These are phyloP conservation scores for Oehlia diaphana DNA, from an alignment of 192 early-diverging fungal genomes.

Conservation along the genomic window DNA sequence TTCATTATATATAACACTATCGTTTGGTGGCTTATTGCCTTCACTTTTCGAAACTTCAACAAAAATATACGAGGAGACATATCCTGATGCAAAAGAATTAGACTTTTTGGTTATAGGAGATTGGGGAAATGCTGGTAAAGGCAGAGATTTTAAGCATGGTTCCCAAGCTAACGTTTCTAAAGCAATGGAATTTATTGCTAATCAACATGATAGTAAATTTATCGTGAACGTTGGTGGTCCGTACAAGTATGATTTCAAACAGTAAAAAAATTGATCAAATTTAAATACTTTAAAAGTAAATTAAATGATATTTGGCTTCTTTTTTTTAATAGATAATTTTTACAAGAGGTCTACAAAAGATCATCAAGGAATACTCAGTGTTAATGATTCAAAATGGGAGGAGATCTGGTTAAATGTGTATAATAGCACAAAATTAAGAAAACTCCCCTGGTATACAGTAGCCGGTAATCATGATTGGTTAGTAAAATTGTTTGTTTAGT, in stretches of 20 bases:
- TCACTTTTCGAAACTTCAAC: not conserved
- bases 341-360: slow-evolving; percentile 5
- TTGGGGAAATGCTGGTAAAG: slow-evolving; percentile 17
- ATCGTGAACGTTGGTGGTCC: slow-evolving; percentile 21
- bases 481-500: not conserved
- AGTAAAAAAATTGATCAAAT: not conserved
- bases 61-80: not conserved
- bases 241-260: slow-evolving; percentile 1
- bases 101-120: slow-evolving; percentile 22
- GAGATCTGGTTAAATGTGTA: slow-evolving; percentile 21
- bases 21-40: not conserved
- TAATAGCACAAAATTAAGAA: slow-evolving; percentile 11
- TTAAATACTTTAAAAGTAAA: not conserved
- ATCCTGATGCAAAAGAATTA: not conserved
- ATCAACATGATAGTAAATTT: slow-evolving; percentile 20
- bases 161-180: not conserved
- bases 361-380: slow-evolving; percentile 7
- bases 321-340: slow-evolving; percentile 21
- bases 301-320: not conserved
- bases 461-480: slow-evolving; percentile 32
- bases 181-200: slow-evolving; percentile 12
- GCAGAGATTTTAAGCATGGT: not conserved
- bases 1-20: not conserved
- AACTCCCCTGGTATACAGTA: slow-evolving; percentile 11
- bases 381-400: slow-evolving; percentile 23